Evolutionary conservation across 148 eudicot genomes (phyloP), one percentile per base, ranked within the genome.

Genomic region (Silene uniflora): DNA sequence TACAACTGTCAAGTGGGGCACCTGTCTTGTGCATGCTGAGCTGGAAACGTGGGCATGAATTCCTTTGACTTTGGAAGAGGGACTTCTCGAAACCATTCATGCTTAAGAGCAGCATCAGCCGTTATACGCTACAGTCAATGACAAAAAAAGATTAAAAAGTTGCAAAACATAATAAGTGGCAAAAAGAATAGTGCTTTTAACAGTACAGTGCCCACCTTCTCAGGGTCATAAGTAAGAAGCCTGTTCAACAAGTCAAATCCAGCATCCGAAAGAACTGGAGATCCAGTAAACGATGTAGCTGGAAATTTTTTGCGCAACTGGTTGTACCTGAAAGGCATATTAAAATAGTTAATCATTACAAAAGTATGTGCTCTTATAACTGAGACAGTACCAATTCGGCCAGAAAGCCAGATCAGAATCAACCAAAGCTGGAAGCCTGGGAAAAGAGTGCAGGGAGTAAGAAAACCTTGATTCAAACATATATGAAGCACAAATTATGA

Each of bases 341-440:
- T 71, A 21, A 73, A 74, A 79, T 35, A 22, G 82, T 95, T 74
- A 92, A 83, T 83, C 86, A 81, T 83, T 72, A 85, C 81, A 81
- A 73, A 73, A 58, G 73, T 65, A 73, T 60, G 75, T 67, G 75
- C 77, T 75, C 54, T 54, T 62, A 62, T 14, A 72, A 86, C 82
- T 46, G 75, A 71, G 73, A 85, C 80, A 84, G 83, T 88, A 87
- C 89, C 91, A 83, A 84, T 75, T 86, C 84, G 88, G 91, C 92
- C 84, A 88, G 91, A 85, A 86, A 90, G 85, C 92, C 97, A 92
- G 82, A 93, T 85, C 92, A 90, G 92, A 85, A 87, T 82, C 93
- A 91, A 88, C 94, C 93, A 94, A 88, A 90, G 93, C 93, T 81
- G 96, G 93, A 90, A 84, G 97, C 98, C 98, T 94, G 95, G 93